Base-by-base conservation (phyloP, 345 rosid species). In the Ceriops tagal region DNA sequence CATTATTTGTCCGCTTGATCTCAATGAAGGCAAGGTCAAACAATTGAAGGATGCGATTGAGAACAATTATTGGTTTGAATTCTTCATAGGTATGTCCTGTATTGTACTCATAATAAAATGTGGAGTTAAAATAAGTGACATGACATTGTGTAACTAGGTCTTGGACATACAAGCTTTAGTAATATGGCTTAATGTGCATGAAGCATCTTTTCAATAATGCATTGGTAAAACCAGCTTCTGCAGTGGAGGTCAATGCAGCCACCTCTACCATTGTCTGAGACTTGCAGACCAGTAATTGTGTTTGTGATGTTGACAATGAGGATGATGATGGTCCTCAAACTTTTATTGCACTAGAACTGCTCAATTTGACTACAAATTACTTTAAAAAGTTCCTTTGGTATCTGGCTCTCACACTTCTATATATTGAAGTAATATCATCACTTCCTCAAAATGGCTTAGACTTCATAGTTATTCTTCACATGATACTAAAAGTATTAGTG, bases 51-150 rank as follows among this genome's bases (percentile, higher is more conserved):
- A 90, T 83, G 98, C 96, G 46, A 86, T 92, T 57, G 98, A 90
- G 83, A 86, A 86, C 72, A 92, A 78, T 71, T 92, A 92, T 75
- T 90, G 95, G 98, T 88, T 92, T 70, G 98, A 92, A 75, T 92
- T 92, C 75, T 92, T 92, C 75, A 82, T 92, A 86, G 98, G 98
- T 93, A 93, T 79, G 97, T 85, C 68, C 62, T 37, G 55, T 47
- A 56, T 30, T 39, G 34, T 70, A 20, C 63, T 57, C 31, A 43
- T 32, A 39, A 26, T 51, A 11, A 37, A 39, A 34, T 55, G 37
- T 27, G n/a, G 8, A n/a, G 13, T 24, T 56, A 32, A 32, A 71
- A 9, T 27, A 35, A 58, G 16, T 56, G 59, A 8, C 5, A 0
- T 24, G 59, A 22, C 22, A 24, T 56, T 24, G 59, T 56, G 28